Evolutionary conservation across 1,284 basidiomycete species (phyloP).

Genomic region (Boletus mariae): DNA sequence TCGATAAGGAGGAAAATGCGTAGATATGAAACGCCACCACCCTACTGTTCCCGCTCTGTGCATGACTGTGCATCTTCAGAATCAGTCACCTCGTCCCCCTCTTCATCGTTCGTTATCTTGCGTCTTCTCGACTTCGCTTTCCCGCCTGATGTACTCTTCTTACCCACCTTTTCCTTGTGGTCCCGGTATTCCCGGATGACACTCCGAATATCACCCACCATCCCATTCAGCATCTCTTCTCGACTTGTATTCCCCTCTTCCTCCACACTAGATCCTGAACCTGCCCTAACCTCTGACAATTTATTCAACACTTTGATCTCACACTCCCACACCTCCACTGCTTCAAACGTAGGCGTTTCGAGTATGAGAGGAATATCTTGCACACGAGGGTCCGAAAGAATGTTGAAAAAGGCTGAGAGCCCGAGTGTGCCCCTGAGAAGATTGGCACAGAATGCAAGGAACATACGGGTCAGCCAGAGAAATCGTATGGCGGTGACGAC

Average conservation of each 20-base stretch:
- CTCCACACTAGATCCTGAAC: neutral
- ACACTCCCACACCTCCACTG: conserved; percentile 63
- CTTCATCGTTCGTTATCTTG: neutral
- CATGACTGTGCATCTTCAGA: conserved; percentile 13
- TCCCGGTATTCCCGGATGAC: conserved; percentile 17
- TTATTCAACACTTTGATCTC: conserved; percentile 64
- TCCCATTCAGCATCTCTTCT: conserved; percentile 5
- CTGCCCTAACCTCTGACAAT: conserved; percentile 35
- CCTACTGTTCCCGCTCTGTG: neutral
- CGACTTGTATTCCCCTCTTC: neutral
- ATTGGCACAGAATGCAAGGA: neutral
- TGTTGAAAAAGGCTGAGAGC: conserved; percentile 59
- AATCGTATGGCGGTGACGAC: neutral
- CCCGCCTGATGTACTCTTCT: neutral
- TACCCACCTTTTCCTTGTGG: conserved; percentile 4
- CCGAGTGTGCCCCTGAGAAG: conserved; percentile 60
- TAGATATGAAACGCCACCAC: neutral
- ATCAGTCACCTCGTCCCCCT: conserved; percentile 8
- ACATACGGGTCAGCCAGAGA: neutral
- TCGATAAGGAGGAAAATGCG: neutral
- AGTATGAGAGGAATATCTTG: conserved; percentile 75
- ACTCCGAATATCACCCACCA: conserved; percentile 14
- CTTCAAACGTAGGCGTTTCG: conserved; percentile 71
- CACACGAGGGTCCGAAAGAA: conserved; percentile 68
- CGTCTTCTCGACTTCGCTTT: conserved; percentile 7